Evolutionary conservation across 2,329 filamentous ascomycete genomes (phyloP), one percentile per base, ranked within the genome.

Genomic region (Bipolaris gigantea): DNA sequence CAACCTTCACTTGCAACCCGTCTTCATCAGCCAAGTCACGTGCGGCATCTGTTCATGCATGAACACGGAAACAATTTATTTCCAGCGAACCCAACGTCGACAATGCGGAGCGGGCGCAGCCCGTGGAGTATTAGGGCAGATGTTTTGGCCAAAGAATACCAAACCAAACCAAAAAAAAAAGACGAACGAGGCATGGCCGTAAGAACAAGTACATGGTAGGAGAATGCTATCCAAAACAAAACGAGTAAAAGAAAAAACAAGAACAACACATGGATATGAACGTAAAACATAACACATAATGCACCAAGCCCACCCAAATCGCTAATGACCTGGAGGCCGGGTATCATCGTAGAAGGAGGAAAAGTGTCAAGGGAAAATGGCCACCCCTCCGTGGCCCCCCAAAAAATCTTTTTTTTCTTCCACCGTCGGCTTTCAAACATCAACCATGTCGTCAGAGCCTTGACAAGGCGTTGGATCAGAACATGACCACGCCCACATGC

Each of bases 401-500:
- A 43, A 35, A 35, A 44, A 16, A 25, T n/a, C 18, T 30, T 34
- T 34, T 32, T 32, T 34, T 32, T 25, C 33, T 49, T 48, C 34
- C 15, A 34, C 39, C 48, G 23, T 32, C 33, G 34, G 18, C 46
- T 48, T 33, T 57, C 48, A 57, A 36, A 59, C 43, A 51, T 57
- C 60, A 39, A 61, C 51, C 39, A 56, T 56, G 15, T 64, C 59
- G 33, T 56, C 51, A 41, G 60, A 65, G 38, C 62, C 60, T 21
- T 64, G 63, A 53, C 60, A 65, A 5, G 61, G 60, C 38, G 57
- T 57, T 30, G 61, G 62, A 53, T 66, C 66, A 23, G 64, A 66
- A 53, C 69, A 72, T 42, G 62, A 64, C 60, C 65, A 72, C 19
- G 59, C 58, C 48, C 62, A 59, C 62, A 70, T 66, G 52, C 67